Evolutionary conservation across 495 filamentous ascomycete species (phyloP), one percentile per base, ranked within the genome.

Genomic region (Symbiotaphrina buchneri): DNA sequence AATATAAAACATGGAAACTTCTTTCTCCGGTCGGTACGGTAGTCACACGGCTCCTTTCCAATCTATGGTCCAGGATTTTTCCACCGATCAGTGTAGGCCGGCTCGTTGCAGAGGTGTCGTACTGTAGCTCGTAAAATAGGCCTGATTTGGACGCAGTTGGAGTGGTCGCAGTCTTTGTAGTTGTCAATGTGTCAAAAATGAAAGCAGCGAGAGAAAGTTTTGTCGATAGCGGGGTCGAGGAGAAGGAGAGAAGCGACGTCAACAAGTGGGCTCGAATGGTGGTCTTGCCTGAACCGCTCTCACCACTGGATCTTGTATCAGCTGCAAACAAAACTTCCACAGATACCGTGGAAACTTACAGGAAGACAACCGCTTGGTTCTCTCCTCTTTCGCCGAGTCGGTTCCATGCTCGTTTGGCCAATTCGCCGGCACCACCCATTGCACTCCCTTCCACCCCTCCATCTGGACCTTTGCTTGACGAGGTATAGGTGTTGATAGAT

Each of bases 1-100:
- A 97, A 55, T 97, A 97, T 20, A 97, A 54, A 18, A 85, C 68
- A 51, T 97, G 87, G 52, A 93, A 94, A 47, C 82, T 95, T 28
- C 87, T 72, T 49, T 97, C 87, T 36, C 87, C 87, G 1, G 87
- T 90, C 2, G 87, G 87, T 0, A 94, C 83, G 10, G 72, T 67
- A 18, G 87, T 71, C 41, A 97, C 78, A 37, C 87, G 65, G 52
- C 79, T 90, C 24, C 87, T 59, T 46, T 97, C 87, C 22, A 97
- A 52, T 32, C 87, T 63, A 44, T 97, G 85, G 41, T 95, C 87
- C 27, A 97, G 63, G 10, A 97, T 53, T 51, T 97, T 95, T 31
- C 79, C 85, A 46, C 87, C 87, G 38, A 95, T 79, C 24, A 97
- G 57, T 8, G 76, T 69, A 6, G 83, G 82, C 39, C 66, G 73